A percentile compares a stretch with the other conserved stretches of the same genome.
phyloP scores from a whole-genome alignment of 805 yeast species.

The Candida vartiovaarae region DNA sequence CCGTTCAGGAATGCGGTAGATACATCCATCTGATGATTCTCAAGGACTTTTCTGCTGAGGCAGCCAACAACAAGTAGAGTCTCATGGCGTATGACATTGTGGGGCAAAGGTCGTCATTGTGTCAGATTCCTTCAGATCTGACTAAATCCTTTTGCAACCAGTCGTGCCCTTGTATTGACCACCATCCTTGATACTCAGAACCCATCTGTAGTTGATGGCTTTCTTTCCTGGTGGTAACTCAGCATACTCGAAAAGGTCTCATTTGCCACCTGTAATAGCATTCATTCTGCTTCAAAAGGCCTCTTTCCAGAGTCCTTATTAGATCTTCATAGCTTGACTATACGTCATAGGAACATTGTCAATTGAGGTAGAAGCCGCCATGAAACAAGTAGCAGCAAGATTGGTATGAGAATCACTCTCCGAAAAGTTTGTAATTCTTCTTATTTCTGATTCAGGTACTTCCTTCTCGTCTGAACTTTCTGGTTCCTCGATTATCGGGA shows the following conservation, averaged over 20 bases:
- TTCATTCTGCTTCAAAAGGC: constrained; percentile 1
- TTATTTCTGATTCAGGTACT: too few species aligned
- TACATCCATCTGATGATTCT: constrained; percentile 1
- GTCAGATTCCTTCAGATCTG: constrained; percentile 21
- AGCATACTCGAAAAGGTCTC: constrained; percentile 3
- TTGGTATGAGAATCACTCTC: too few species aligned
- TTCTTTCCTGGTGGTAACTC: constrained; percentile 1
- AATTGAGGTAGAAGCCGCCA: too few species aligned
- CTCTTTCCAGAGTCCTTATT: background rate
- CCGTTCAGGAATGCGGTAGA: background rate
- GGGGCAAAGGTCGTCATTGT: constrained; percentile 24
- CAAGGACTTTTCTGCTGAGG: background rate
- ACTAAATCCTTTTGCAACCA: constrained; percentile 22
- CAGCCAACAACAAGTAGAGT: constrained; percentile 4
- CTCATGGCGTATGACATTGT: constrained; percentile 20
- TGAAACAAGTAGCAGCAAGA: too few species aligned
- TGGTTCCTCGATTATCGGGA: too few species aligned
- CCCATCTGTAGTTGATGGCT: constrained; percentile 3
- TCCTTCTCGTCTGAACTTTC: too few species aligned
- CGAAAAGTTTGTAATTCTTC: too few species aligned
- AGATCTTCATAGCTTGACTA: background rate
- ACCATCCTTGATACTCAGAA: background rate
- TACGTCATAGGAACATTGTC: too few species aligned
- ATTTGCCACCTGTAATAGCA: background rate
- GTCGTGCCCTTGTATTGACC: constrained; percentile 17